Evolutionary conservation across 768 basidiomycete species (phyloP), one percentile per base, ranked within the genome.

Genomic region (Sporobolomyces phaffii): DNA sequence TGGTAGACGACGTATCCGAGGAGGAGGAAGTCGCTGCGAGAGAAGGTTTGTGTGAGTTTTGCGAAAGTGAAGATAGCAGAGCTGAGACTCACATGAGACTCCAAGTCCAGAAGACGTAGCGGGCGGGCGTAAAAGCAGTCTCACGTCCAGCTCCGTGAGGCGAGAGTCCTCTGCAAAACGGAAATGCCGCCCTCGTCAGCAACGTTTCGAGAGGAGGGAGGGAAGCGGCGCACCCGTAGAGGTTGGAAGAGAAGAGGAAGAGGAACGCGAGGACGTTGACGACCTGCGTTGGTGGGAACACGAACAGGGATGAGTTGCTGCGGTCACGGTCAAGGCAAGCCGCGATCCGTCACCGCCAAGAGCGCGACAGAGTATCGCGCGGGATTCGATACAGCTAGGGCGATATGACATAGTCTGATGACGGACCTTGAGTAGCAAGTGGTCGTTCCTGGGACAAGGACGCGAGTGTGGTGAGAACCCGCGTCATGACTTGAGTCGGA

Each of bases 41-140:
- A 1, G 24, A 36, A 11, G 40, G 8, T n/a, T n/a, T n/a, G n/a
- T n/a, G n/a, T n/a, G n/a, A n/a, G n/a, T n/a, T n/a, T n/a, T 40
- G n/a, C 11, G 22, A 44, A 31, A 94, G 91, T 65, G 91, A 79
- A 44, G 89, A 85, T 88, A 88, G 88, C 56, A 11, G 43, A 45
- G 14, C 3, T 6, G 18, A 28, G 26, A 53, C 65, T 45, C 53
- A 62, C 65, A 75, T 73, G 43, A 76, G 34, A 24, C 73, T 61
- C 90, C 91, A 94, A 76, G 92, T 87, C 80, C 87, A 83, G 81
- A 91, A 94, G 2, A 89, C 87, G 85, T 89, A 96, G 31, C 87
- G 85, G 29, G 90, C 89, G n/a, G 94, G 94, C 2, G 92, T 96
- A 64, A 98, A 80, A 78, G 92, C 97, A 0, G 93, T 96, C 73